phyloP scores from a whole-genome alignment of 768 basidiomycete species.

The Chlorophyllum brunneum region DNA sequence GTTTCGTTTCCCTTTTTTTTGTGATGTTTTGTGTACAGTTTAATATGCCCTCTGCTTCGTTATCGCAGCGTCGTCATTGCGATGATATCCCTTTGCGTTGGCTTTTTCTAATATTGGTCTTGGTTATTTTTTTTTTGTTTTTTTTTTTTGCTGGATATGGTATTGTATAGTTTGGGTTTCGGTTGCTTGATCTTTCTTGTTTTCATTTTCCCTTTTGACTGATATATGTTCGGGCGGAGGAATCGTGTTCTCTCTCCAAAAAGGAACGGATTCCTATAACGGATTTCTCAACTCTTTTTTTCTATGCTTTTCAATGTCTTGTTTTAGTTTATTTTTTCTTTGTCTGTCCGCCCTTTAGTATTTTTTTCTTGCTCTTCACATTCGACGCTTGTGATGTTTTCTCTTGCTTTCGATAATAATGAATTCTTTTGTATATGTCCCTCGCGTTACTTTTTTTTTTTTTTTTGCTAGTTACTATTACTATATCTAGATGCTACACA shows the following conservation, averaged over 20 bases:
- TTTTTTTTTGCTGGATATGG: conserved; percentile 10
- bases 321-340: conserved; percentile 10
- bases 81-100: conserved; percentile 6
- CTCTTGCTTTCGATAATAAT: conserved; percentile 1
- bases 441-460: neutral
- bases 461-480: no score
- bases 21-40: conserved; percentile 9
- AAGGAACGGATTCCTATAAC: conserved; percentile 8
- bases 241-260: conserved; percentile 5
- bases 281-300: neutral
- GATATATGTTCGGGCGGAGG: conserved; percentile 10
- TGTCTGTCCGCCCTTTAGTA: conserved; percentile 21
- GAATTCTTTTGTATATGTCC: neutral
- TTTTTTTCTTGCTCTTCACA: conserved; percentile 6
- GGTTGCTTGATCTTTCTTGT: conserved; percentile 4
- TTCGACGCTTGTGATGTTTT: neutral
- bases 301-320: conserved; percentile 11
- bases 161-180: conserved; percentile 10
- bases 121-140: conserved; percentile 4
- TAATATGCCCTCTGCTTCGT: neutral
- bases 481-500: neutral
- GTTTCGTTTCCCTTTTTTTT: conserved; percentile 1
- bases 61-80: neutral
- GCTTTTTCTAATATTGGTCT: conserved; percentile 10
- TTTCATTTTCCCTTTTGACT: neutral